Evolutionary conservation across 768 basidiomycete species (phyloP), one percentile per base, ranked within the genome.

Genomic region (Pisolithus marmoratus): DNA sequence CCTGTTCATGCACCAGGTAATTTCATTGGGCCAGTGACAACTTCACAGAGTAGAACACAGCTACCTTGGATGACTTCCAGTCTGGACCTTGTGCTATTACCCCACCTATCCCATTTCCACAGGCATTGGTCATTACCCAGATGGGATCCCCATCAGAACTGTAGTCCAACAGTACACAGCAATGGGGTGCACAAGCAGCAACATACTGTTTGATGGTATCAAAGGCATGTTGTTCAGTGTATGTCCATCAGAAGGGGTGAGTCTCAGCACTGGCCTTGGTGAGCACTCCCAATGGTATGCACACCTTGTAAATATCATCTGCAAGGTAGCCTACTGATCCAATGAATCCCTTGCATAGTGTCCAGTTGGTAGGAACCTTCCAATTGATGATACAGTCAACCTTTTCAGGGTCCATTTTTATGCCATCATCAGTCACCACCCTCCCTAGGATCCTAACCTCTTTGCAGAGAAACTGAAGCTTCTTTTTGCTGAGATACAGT

Each of bases 401-500:
- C 49, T 77, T 77, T 36, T 70, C 56, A 0, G 71, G 70, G 45
- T 77, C 74, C 71, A 76, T 74, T 1, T 50, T 43, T 31, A 78
- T 73, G 0, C 75, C 75, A 0, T 68, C 26, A 24, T 68, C 61
- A 36, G 67, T 62, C 0, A 78, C 56, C 7, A 74, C 54, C 11
- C 63, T 64, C 0, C 74, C 74, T 1, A 75, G 57, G 9, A 72
- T 51, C 36, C 69, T 64, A 12, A 73, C 7, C 0, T 46, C 46
- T 5, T 74, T 55, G 43, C 74, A 69, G 9, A 69, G 57, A 1
- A 48, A 44, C 63, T 70, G 0, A 9, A 27, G 27, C 9, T 27
- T 27, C 27, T 27, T 27, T 5, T 27, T 9, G 4, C 27, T 27
- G 7, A 73, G 58, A 61, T 68, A 75, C 9, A 75, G 58, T 44